A percentile compares a stretch with the other conserved stretches of the same genome.
Evolutionary conservation across 2,329 filamentous ascomycete species (phyloP).

Genomic region (Sclerotinia subarctica): DNA sequence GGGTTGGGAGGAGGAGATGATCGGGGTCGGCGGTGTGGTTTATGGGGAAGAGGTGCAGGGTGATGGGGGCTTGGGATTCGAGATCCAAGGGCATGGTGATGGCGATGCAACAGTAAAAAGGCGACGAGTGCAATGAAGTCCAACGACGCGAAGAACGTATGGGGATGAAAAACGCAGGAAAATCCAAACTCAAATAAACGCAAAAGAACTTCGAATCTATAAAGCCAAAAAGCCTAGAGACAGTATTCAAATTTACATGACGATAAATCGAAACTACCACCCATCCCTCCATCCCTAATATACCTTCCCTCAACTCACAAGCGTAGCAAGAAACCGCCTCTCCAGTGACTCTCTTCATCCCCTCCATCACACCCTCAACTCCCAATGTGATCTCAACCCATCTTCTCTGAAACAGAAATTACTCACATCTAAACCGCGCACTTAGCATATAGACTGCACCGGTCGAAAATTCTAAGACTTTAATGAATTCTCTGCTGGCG

Average conservation of each 20-base stretch:
- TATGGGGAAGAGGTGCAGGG: not conserved
- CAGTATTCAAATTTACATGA: not conserved
- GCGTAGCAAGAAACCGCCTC: not conserved
- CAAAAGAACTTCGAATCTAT: not conserved
- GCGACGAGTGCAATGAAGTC: not conserved
- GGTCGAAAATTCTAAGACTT: not conserved
- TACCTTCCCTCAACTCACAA: not conserved
- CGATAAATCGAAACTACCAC: not conserved
- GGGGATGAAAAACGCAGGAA: not conserved
- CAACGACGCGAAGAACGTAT: not conserved
- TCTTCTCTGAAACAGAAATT: no score
- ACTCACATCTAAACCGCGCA: no score
- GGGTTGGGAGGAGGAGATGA: not conserved
- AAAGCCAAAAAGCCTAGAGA: not conserved
- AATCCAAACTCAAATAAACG: not conserved
- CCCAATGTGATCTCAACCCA: no score
- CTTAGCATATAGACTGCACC: no score
- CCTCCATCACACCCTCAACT: not conserved
- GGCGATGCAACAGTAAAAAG: not conserved
- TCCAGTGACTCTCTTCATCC: not conserved
- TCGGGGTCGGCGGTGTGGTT: not conserved
- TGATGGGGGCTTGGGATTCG: not conserved
- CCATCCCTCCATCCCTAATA: not conserved
- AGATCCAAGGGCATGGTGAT: conserved; percentile 1
- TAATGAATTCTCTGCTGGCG: not conserved